These are phyloP conservation scores for Retiboletus fuscus DNA, from an alignment of 1,284 basidiomycete genomes.

Conservation along the genomic window DNA sequence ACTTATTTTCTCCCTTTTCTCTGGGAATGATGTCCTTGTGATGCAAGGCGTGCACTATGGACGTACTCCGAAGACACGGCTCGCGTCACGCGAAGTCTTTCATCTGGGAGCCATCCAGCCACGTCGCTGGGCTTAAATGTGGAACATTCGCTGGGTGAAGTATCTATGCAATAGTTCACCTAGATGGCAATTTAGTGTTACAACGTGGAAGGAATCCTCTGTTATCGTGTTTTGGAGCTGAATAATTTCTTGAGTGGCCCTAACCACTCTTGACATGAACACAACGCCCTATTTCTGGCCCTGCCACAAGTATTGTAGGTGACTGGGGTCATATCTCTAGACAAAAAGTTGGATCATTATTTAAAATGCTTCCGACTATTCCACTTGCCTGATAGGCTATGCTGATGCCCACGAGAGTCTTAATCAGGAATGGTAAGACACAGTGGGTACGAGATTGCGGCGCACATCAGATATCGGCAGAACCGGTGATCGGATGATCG, in stretches of 20 bases:
- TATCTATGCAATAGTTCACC: no score
- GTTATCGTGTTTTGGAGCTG: neutral
- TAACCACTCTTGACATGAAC: neutral
- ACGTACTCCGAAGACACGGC: neutral
- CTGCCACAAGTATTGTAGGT: neutral
- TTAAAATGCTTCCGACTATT: no score
- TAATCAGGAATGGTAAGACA: no score
- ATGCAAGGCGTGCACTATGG: neutral
- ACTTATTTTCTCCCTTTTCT: no score
- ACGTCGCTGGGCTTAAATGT: neutral
- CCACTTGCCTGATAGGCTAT: no score
- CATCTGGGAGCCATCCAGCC: no score
- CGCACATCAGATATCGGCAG: slow-evolving; percentile 2
- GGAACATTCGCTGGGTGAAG: neutral
- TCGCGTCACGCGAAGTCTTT: no score
- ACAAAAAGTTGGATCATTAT: no score
- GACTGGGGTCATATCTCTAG: slow-evolving; percentile 7
- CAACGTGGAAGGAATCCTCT: neutral
- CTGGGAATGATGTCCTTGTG: no score
- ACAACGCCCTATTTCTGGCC: no score
- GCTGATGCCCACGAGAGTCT: no score
- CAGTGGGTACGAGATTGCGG: no score
- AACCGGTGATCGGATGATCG: slow-evolving; percentile 7
- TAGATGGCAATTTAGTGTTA: neutral
- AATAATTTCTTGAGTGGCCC: neutral